Percentiles rank a stretch among this genome's conserved stretches.
phyloP scores from a whole-genome alignment of 148 eudicot species.

The Polygonum aviculare region DNA sequence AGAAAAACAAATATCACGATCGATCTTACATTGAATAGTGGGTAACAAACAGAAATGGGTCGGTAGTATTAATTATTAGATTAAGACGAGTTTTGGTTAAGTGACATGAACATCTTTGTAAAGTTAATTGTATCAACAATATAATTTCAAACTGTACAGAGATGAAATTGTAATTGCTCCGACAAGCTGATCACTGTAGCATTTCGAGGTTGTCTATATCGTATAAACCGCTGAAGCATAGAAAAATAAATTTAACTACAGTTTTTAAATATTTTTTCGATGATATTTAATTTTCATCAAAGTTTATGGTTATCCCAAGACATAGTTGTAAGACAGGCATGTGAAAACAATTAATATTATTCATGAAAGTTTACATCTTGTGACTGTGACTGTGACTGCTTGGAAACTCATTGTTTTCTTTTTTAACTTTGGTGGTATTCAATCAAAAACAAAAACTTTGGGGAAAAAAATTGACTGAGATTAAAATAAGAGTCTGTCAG shows the following conservation, averaged over 20 bases:
- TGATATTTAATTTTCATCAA: not conserved
- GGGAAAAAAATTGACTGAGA: not conserved
- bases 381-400: not conserved
- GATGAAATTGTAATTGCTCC: not conserved
- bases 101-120: not conserved
- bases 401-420: not conserved
- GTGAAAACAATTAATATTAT: constrained; percentile 3
- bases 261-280: not conserved
- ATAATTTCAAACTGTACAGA: not conserved
- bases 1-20: not conserved
- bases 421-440: not conserved
- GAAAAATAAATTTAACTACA: not conserved
- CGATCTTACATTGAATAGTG: not conserved
- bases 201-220: constrained; percentile 3
- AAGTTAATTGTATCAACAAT: not conserved
- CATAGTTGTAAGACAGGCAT: not conserved
- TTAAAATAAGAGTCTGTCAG: not conserved
- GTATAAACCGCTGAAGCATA: not conserved
- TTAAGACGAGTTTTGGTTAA: not conserved
- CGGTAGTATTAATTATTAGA: too few species aligned
- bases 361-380: not conserved
- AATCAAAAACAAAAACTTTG: not conserved
- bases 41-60: not conserved
- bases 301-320: not conserved
- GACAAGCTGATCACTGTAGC: constrained; percentile 1